Base-by-base conservation (phyloP, 257 asterid genomes). In the Petunia axillaris region DNA sequence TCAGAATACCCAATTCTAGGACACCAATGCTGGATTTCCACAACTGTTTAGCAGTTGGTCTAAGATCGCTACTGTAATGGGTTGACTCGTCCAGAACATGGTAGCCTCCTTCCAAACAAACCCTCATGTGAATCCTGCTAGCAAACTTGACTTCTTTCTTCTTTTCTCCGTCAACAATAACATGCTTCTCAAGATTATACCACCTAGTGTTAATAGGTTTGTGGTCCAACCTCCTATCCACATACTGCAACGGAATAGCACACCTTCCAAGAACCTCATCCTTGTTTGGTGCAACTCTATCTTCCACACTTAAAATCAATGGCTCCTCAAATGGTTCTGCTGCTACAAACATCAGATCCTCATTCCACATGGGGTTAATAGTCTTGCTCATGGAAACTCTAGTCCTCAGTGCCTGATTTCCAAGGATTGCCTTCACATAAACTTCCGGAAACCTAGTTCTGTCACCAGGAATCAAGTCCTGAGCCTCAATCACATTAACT, bases 301-400 rank as follows among this genome's bases (percentile, higher is more conserved):
- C 96, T 63, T 89, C 97, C 4, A 91, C 96, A 2, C 90, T 87
- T 84, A 92, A 78, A 48, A 90, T 85, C 9, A 92, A 83, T 35
- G 88, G 85, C 87, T 92, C 97, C 86, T 89, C 96, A 13, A 91
- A 92, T 1, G 96, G 97, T 43, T 92, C 97, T 3, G 97, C 89
- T 14, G 90, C 93, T 16, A 92, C 97, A 66, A 92, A 90, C 93
- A 92, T 92, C 87, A 92, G 80, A 80, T 92, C 97, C 90, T 92
- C 96, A 7, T 92, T 92, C 96, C 94, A 92, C 90, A 90, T 70
- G 5, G 97, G 96, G 76, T 90, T 91, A 15, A 87, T 85, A 25
- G 84, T 86, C 73, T 89, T 90, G 85, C 68, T 86, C 94, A 82
- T 86, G 2, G 97, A 89, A 64, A 89, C 87, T 39, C 94, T 81